Percentiles rank a stretch among this genome's conserved stretches.
Evolutionary conservation across 2,329 filamentous ascomycete species (phyloP).

Genomic region (Pseudogymnoascus sp.): DNA sequence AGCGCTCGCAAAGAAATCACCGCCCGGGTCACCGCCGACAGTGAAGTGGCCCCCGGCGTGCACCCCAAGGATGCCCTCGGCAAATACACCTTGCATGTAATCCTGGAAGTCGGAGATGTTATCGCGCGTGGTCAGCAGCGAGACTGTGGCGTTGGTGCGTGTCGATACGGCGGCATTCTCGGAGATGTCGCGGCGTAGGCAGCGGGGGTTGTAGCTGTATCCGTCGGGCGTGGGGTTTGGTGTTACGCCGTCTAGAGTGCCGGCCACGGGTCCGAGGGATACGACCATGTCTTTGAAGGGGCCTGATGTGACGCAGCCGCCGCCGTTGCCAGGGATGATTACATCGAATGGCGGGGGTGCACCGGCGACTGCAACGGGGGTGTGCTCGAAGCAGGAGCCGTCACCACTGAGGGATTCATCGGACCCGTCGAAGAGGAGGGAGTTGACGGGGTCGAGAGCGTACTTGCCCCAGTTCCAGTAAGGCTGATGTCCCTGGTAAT

Average conservation of each 20-base stretch:
- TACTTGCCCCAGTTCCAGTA: conserved; percentile 42
- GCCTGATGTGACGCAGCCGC: conserved; percentile 45
- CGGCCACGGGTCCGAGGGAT: conserved; percentile 41
- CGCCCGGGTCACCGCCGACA: conserved; percentile 40
- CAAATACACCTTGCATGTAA: conserved; percentile 37
- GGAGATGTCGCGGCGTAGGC: conserved; percentile 35
- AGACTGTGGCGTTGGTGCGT: conserved; percentile 30
- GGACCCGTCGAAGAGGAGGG: conserved; percentile 49
- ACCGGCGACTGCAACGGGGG: conserved; percentile 22
- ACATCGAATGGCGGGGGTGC: conserved; percentile 18
- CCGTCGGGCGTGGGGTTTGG: conserved; percentile 27
- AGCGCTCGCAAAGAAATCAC: conserved; percentile 38
- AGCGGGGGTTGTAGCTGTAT: conserved; percentile 36
- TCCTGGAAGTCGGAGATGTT: conserved; percentile 39
- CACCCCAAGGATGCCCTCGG: conserved; percentile 30
- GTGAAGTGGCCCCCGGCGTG: conserved; percentile 37
- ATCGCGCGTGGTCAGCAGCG: conserved; percentile 33
- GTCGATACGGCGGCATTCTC: conserved; percentile 30
- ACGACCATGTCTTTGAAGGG: conserved; percentile 38
- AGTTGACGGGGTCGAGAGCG: conserved; percentile 38
- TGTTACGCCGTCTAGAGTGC: conserved; percentile 28
- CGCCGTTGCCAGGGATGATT: conserved; percentile 44
- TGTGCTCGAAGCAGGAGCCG: conserved; percentile 31
- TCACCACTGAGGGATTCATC: conserved; percentile 44
- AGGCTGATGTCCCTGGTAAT: conserved; percentile 37